Percentiles rank a stretch among this genome's conserved stretches.
These are phyloP conservation scores for Suhomyces terraborum DNA, from an alignment of 1,139 yeast genomes.

Conservation along the genomic window DNA sequence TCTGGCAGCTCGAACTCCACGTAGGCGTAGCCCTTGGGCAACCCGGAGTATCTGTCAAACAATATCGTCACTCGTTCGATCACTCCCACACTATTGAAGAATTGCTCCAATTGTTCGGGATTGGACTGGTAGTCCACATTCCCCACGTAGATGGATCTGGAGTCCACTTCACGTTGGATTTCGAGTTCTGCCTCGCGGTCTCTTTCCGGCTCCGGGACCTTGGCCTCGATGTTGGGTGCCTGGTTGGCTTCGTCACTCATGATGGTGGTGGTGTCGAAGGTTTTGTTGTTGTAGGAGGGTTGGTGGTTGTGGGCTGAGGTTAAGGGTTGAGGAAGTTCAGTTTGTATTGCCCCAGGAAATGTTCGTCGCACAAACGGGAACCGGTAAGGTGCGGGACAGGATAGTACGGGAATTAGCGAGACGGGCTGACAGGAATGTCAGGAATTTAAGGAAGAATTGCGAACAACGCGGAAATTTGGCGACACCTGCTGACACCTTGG, in stretches of 20 bases:
- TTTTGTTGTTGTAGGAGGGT: too few species aligned
- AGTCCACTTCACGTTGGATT: constrained; percentile 38
- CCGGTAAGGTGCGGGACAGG: not conserved
- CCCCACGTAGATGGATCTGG: constrained; percentile 45
- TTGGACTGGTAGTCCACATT: constrained; percentile 46
- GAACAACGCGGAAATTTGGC: too few species aligned
- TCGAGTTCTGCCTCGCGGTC: constrained; percentile 32
- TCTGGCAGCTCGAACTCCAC: constrained; percentile 38
- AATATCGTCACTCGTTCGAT: constrained; percentile 45
- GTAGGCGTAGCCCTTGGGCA: constrained; percentile 51
- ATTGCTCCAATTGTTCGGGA: constrained; percentile 44
- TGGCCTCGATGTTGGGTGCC: constrained; percentile 3
- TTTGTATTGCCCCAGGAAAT: not conserved
- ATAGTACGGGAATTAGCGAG: too few species aligned
- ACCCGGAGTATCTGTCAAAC: constrained; percentile 40
- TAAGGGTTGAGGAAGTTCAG: not conserved
- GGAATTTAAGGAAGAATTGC: too few species aligned
- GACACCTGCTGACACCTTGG: too few species aligned
- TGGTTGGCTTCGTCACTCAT: constrained; percentile 6
- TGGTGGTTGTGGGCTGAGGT: too few species aligned
- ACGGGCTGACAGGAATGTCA: too few species aligned
- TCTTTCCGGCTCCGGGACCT: constrained; percentile 22
- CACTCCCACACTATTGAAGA: constrained; percentile 37
- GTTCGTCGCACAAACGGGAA: constrained; percentile 2
- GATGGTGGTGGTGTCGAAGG: not conserved